Base-by-base conservation (phyloP, 495 filamentous ascomycete genomes). In the Aspergillus funiculosus region DNA sequence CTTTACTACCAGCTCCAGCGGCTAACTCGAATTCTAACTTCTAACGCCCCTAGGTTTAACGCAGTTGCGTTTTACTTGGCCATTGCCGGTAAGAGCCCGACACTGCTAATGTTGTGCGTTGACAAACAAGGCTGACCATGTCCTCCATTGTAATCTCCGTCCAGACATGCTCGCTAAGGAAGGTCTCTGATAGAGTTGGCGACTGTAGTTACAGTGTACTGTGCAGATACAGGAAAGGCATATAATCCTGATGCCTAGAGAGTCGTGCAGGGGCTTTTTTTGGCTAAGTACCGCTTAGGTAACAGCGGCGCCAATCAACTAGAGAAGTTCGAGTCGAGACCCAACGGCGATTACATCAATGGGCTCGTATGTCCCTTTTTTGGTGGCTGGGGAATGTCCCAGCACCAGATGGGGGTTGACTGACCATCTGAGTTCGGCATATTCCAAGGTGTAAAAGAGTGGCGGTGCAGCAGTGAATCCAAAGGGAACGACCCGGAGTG, bases 51-150 rank as follows among this genome's bases (percentile, higher is more conserved):
- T 50, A 94, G 86, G 22, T 95, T 97, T 69, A 97, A 97, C 57
- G 91, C 90, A 3, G 83, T 96, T 53, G 90, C 91, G 0, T 95
- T 97, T 56, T 97, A 97, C 58, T 78, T 95, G 21, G 85, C 85
- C 54, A 92, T 96, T 62, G 82, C 83, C 43, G 82, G 82, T 84
- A 70, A 56, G 76, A 54, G 32, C 25, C 2, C 29, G 42, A 10
- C 32, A 17, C 20, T 31, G 36, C 15, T 37, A 39, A 17, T 36
- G 20, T 34, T 40, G 38, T 44, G 0, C 7, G n/a, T 27, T 18
- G 35, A 34, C 15, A 18, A 39, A 34, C 41, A 39, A 29, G 31
- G 29, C 43, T 52, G 44, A 52, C n/a, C n/a, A n/a, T n/a, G n/a
- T n/a, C n/a, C n/a, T 22, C 20, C 24, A 3, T 39, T 26, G 32